Percentiles rank a stretch among this genome's conserved stretches.
phyloP scores from a whole-genome alignment of 2,329 filamentous ascomycete genomes.

The Zelopaecilomyces penicillatus region DNA sequence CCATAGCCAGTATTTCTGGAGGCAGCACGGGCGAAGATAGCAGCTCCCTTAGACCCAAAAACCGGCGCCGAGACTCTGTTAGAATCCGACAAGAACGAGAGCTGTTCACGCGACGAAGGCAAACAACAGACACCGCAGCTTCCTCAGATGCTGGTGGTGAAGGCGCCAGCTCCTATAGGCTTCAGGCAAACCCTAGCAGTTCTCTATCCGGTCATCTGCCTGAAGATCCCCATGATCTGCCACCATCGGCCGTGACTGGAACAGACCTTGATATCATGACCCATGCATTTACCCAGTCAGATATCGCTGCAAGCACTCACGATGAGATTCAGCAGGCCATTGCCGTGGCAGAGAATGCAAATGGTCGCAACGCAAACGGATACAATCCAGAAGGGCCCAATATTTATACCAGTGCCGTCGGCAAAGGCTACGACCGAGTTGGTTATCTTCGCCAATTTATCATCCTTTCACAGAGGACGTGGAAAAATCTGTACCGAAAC shows the following conservation, averaged over 20 bases:
- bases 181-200: conserved; percentile 37
- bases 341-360: conserved; percentile 54
- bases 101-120: conserved; percentile 74
- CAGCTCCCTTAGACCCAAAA: conserved; percentile 55
- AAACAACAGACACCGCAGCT: conserved; percentile 52
- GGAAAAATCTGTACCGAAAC: conserved; percentile 95
- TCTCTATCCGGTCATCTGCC: conserved; percentile 48
- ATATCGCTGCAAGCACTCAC: conserved; percentile 63
- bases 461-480: conserved; percentile 84
- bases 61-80: conserved; percentile 70
- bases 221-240: conserved; percentile 62
- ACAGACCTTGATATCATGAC: conserved; percentile 81
- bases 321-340: conserved; percentile 73
- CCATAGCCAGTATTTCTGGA: conserved; percentile 75
- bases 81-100: conserved; percentile 81
- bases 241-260: conserved; percentile 49
- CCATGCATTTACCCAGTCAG: conserved; percentile 64
- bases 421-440: conserved; percentile 75
- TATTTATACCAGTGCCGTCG: conserved; percentile 48
- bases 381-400: conserved; percentile 38
- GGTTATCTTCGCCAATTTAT: conserved; percentile 74
- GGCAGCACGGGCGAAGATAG: conserved; percentile 64
- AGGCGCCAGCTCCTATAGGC: conserved; percentile 41
- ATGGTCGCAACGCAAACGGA: conserved; percentile 52
- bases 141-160: conserved; percentile 48